These are phyloP conservation scores for Fomitopsis palustris DNA, from an alignment of 1,284 basidiomycete species.

Conservation along the genomic window DNA sequence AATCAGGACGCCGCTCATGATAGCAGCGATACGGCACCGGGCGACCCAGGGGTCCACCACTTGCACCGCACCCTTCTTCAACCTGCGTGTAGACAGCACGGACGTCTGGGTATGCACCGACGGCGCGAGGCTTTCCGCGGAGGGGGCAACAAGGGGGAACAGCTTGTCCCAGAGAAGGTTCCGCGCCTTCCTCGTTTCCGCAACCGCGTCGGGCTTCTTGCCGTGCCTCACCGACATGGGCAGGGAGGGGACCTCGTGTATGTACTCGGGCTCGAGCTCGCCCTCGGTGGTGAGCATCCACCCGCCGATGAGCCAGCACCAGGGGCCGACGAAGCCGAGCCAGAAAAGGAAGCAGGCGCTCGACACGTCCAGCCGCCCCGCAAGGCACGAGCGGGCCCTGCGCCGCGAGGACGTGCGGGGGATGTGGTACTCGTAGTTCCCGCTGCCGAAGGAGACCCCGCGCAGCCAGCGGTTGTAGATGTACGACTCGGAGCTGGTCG, in stretches of 20 bases:
- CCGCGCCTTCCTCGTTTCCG: neutral
- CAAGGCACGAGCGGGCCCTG: neutral
- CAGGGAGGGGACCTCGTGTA: slow-evolving; percentile 23
- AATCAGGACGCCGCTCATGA: slow-evolving; percentile 37
- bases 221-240: slow-evolving; percentile 31
- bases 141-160: slow-evolving; percentile 22
- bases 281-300: slow-evolving; percentile 52
- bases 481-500: slow-evolving; percentile 17
- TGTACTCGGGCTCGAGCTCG: slow-evolving; percentile 16
- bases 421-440: slow-evolving; percentile 1
- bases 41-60: slow-evolving; percentile 39
- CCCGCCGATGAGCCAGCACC: slow-evolving; percentile 69
- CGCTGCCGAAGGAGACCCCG: slow-evolving; percentile 32
- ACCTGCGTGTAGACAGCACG: slow-evolving; percentile 12
- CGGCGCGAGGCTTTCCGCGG: slow-evolving; percentile 21
- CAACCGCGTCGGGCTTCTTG: slow-evolving; percentile 1
- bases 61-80: slow-evolving; percentile 12
- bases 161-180: slow-evolving; percentile 10
- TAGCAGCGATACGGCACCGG: slow-evolving; percentile 44
- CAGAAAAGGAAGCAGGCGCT: slow-evolving; percentile 61
- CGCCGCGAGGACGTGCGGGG: neutral
- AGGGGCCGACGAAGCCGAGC: slow-evolving; percentile 62
- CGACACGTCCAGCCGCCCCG: slow-evolving; percentile 12
- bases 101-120: slow-evolving; percentile 16
- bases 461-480: slow-evolving; percentile 28